Percentiles rank a stretch among this genome's conserved stretches.
Conservation (phyloP, 2,329 filamentous ascomycete species). For the Cladobotryum mycophilum region DNA sequence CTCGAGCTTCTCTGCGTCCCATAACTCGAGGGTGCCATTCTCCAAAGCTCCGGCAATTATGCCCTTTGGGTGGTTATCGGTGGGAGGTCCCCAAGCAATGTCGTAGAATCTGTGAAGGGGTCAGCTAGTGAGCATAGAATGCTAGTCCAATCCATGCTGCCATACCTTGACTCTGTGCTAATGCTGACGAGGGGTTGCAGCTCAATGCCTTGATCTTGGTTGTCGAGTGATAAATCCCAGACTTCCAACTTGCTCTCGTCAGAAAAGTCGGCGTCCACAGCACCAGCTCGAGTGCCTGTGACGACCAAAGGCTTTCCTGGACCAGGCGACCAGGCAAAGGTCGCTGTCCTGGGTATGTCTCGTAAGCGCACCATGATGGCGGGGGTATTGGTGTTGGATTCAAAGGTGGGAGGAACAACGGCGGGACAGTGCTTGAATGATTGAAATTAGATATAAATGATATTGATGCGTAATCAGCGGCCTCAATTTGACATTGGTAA, state of each 20-base stretch:
- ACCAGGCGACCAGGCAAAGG: conserved; percentile 93
- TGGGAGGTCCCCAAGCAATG: conserved; percentile 85
- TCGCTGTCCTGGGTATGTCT: conserved; percentile 93
- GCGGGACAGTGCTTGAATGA: conserved; percentile 4
- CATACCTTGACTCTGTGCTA: conserved; percentile 80
- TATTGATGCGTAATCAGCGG: conserved; percentile 6
- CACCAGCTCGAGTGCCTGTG: conserved; percentile 89
- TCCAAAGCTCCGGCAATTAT: conserved; percentile 94
- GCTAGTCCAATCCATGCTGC: neutral
- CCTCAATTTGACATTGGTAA: conserved; percentile 9
- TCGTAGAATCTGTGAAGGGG: conserved; percentile 73
- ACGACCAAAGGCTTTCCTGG: conserved; percentile 74
- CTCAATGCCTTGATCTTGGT: conserved; percentile 68
- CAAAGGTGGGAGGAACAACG: conserved; percentile 13
- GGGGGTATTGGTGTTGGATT: conserved; percentile 21
- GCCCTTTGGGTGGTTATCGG: conserved; percentile 70
- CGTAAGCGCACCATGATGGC: conserved; percentile 83
- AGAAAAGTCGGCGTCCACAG: conserved; percentile 95
- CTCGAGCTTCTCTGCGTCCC: conserved; percentile 72
- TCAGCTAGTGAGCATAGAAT: conserved; percentile 7
- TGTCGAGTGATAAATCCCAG: conserved; percentile 86
- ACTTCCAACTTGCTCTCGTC: conserved; percentile 94
- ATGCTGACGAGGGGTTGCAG: conserved; percentile 80
- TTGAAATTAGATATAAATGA: neutral
- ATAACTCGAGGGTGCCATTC: conserved; percentile 87